Conservation (phyloP, 2,329 filamentous ascomycete species). For the Teratosphaeria pseudoeucalypti region DNA sequence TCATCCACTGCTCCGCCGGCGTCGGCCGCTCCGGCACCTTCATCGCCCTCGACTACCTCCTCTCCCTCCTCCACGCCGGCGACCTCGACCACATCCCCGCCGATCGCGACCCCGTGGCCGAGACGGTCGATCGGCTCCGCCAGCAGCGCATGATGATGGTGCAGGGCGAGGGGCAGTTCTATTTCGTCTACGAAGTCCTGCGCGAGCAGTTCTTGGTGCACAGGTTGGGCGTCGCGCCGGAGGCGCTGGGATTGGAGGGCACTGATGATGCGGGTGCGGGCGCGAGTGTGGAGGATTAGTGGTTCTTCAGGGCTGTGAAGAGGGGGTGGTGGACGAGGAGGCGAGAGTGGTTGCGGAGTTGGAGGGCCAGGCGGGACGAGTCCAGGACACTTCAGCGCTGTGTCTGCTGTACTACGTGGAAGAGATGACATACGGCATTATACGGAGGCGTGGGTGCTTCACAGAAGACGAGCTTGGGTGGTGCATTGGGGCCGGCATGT, state of each 20-base stretch:
- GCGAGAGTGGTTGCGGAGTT: not conserved
- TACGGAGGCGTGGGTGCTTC: no score
- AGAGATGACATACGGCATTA: no score
- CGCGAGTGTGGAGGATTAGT: not conserved
- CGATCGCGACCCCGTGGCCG: conserved; percentile 58
- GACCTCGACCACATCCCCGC: conserved; percentile 43
- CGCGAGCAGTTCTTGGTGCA: conserved; percentile 46
- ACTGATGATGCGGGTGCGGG: not conserved
- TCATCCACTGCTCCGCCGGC: conserved; percentile 67
- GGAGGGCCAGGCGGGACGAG: not conserved
- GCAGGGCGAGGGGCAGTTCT: conserved; percentile 72
- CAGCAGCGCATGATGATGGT: conserved; percentile 94
- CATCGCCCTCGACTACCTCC: conserved; percentile 86
- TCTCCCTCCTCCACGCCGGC: conserved; percentile 70
- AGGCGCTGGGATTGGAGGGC: not conserved
- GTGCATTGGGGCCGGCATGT: no score
- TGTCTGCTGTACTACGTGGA: no score
- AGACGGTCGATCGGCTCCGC: conserved; percentile 68
- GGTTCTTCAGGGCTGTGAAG: not conserved
- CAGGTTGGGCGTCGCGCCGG: not conserved
- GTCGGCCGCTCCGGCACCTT: conserved; percentile 93
- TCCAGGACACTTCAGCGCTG: no score
- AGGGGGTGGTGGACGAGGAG: not conserved
- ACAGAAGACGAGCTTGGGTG: no score
- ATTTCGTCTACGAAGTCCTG: conserved; percentile 81